Conservation (phyloP, 2,329 filamentous ascomycete species). For the Harringtonia lauricola region DNA sequence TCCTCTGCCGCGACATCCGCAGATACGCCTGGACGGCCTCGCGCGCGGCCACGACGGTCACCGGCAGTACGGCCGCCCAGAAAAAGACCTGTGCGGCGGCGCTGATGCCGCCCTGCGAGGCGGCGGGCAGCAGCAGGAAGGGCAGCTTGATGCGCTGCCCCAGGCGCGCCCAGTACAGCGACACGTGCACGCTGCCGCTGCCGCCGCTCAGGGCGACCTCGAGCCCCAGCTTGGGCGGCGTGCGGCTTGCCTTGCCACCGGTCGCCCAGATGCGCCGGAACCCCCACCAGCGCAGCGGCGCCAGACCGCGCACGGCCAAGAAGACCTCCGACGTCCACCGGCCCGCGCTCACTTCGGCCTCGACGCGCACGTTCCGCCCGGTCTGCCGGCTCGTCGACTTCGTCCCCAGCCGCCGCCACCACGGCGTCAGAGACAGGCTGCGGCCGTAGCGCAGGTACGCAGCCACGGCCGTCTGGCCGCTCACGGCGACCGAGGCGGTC, state of each 20-base stretch:
- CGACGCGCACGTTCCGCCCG: constrained; percentile 21
- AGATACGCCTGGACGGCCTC: constrained; percentile 5
- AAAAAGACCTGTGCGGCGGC: constrained; percentile 21
- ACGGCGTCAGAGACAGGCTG: constrained; percentile 20
- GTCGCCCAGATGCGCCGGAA: constrained; percentile 6
- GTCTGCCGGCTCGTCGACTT: neutral
- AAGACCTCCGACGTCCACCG: constrained; percentile 22
- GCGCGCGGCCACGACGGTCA: constrained; percentile 25
- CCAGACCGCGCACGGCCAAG: constrained; percentile 31
- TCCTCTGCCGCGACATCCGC: neutral
- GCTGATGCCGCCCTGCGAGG: constrained; percentile 3
- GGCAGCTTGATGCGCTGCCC: constrained; percentile 33
- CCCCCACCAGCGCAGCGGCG: constrained; percentile 22
- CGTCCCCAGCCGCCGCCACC: constrained; percentile 4
- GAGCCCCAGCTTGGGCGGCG: constrained; percentile 30
- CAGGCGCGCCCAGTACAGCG: constrained; percentile 34
- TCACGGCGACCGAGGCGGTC: constrained; percentile 26
- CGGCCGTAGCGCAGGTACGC: constrained; percentile 26
- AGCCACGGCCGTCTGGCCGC: constrained; percentile 17
- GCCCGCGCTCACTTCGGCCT: constrained; percentile 30
- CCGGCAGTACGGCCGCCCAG: constrained; percentile 27
- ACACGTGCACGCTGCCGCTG: constrained; percentile 29
- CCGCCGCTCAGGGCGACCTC: constrained; percentile 28
- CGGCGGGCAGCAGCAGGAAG: constrained; percentile 25
- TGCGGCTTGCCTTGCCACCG: constrained; percentile 1